A percentile compares a stretch with the other conserved stretches of the same genome.
Evolutionary conservation across 768 basidiomycete genomes (phyloP).

Genomic region (Tulasnella sp.): DNA sequence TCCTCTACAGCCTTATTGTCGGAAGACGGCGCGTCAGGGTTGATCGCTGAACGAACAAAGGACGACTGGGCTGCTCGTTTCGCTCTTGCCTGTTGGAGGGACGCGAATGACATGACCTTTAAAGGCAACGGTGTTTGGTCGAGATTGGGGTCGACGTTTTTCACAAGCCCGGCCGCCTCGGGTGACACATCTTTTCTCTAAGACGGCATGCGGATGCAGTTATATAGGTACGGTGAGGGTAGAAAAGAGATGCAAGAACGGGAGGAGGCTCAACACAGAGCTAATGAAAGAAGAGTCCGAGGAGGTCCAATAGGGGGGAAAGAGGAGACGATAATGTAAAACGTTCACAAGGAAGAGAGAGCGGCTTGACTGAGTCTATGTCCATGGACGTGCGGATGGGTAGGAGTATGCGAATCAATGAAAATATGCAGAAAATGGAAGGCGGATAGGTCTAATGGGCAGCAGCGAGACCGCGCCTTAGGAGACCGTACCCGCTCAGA

Average conservation of each 20-base stretch:
- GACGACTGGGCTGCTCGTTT: not conserved
- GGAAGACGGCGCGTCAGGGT: not conserved
- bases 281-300: not conserved
- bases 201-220: not conserved
- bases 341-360: not conserved
- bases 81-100: not conserved
- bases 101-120: conserved; percentile 4
- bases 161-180: too few relatives aligned
- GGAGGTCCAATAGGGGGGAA: not conserved
- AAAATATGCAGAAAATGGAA: not conserved
- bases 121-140: not conserved
- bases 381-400: not conserved
- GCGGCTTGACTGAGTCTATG: not conserved
- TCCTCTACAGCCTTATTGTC: not conserved
- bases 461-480: not conserved
- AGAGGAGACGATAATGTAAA: not conserved
- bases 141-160: too few relatives aligned
- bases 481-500: conserved; percentile 10
- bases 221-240: not conserved
- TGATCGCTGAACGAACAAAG: not conserved
- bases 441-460: not conserved
- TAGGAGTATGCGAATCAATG: not conserved
- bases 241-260: not conserved
- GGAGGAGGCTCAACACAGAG: not conserved
- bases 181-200: too few relatives aligned